Evolutionary conservation across 305 asterid species (phyloP).

Genomic region (Stenogyne calaminthoides): DNA sequence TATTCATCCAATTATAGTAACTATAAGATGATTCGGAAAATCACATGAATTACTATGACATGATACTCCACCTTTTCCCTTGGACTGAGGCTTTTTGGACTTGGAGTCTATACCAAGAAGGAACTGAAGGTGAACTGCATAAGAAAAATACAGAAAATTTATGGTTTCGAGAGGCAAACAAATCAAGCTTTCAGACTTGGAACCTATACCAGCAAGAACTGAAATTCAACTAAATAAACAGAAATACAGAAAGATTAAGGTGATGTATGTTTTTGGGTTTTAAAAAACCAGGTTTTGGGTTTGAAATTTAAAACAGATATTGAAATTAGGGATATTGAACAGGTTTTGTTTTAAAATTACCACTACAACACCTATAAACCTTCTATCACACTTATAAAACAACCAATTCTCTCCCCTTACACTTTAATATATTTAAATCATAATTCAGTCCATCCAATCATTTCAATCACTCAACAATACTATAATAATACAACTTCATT

Average conservation of each 20-base stretch:
- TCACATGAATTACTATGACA: constrained; percentile 32
- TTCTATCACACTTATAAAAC: too few species aligned
- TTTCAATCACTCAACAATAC: too few species aligned
- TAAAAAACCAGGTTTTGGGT: too few species aligned
- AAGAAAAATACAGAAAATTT: constrained; percentile 25
- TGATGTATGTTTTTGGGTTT: too few species aligned
- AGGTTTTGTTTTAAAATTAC: too few species aligned
- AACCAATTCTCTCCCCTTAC: too few species aligned
- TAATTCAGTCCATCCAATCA: too few species aligned
- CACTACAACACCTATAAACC: too few species aligned
- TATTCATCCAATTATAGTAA: constrained; percentile 19
- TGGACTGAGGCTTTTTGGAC: constrained; percentile 85
- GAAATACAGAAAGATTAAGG: constrained; percentile 17
- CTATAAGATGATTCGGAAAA: constrained; percentile 18
- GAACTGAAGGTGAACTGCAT: constrained; percentile 70
- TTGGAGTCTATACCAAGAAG: constrained; percentile 67
- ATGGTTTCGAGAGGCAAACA: constrained; percentile 17
- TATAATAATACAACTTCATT: too few species aligned
- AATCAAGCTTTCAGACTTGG: constrained; percentile 67
- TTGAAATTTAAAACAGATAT: too few species aligned
- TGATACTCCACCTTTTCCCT: constrained; percentile 85
- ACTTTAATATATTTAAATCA: too few species aligned
- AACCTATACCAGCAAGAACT: constrained; percentile 54
- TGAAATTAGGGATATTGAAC: too few species aligned
- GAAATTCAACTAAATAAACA: constrained; percentile 63